A percentile compares a stretch with the other conserved stretches of the same genome.
Evolutionary conservation across 805 yeast genomes (phyloP).

Genomic region (Myxozyma vanderwaltii): DNA sequence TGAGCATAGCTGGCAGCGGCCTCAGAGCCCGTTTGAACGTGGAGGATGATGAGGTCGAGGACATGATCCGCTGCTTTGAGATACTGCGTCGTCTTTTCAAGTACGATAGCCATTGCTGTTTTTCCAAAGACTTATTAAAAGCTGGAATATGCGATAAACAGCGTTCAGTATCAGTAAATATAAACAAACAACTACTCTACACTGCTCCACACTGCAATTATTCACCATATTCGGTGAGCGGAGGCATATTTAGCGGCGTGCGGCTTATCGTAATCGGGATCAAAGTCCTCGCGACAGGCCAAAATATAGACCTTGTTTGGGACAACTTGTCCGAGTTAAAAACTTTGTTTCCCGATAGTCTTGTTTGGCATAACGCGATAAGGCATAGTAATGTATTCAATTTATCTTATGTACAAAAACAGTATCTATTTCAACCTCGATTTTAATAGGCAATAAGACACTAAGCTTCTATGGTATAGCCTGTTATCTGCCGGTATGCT

Average conservation of each 20-base stretch:
- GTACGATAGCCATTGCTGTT: background rate
- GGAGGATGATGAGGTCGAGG: background rate
- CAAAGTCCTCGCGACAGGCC: background rate
- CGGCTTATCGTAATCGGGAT: background rate
- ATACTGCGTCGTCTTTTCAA: background rate
- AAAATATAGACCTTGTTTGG: background rate
- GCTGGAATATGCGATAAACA: too few species aligned
- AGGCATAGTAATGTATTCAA: background rate
- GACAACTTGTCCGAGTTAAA: slow-evolving; percentile 1
- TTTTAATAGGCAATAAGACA: slow-evolving; percentile 23
- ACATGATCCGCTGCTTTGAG: slow-evolving; percentile 4
- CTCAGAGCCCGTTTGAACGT: slow-evolving; percentile 1
- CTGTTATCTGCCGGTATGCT: slow-evolving; percentile 9
- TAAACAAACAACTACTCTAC: too few species aligned
- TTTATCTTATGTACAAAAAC: background rate
- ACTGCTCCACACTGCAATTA: background rate
- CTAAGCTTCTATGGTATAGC: slow-evolving; percentile 15
- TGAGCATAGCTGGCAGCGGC: background rate
- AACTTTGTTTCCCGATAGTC: too few species aligned
- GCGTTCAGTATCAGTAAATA: too few species aligned
- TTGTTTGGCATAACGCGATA: background rate
- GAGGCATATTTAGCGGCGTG: slow-evolving; percentile 6
- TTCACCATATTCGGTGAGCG: slow-evolving; percentile 6
- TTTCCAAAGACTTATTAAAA: background rate
- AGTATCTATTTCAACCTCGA: background rate